A percentile compares a stretch with the other conserved stretches of the same genome.
Evolutionary conservation across 495 filamentous ascomycete genomes (phyloP).

Genomic region (Penicillium silybi): DNA sequence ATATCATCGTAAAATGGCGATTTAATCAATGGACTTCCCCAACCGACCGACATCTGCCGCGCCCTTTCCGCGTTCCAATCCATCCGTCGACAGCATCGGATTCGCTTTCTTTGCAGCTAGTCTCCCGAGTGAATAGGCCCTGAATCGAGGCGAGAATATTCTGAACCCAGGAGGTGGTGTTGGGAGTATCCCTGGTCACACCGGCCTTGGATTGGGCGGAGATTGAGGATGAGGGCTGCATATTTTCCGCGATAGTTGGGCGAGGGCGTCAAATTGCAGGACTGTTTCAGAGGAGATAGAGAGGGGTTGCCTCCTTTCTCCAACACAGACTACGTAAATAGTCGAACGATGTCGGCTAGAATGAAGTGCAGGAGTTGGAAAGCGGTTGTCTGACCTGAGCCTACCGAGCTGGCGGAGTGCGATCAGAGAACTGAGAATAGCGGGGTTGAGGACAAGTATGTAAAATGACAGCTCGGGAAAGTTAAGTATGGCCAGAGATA

Average conservation of each 20-base stretch:
- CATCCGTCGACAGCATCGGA: conserved; percentile 23
- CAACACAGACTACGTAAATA: background rate
- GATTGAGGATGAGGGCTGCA: background rate
- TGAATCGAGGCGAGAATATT: conserved; percentile 9
- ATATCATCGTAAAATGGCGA: too few species aligned
- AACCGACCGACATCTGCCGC: conserved; percentile 21
- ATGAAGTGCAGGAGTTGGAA: background rate
- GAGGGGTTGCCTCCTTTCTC: too few species aligned
- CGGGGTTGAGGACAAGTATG: background rate
- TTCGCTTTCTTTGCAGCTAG: conserved; percentile 6
- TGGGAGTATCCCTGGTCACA: background rate
- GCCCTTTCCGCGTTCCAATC: conserved; percentile 18
- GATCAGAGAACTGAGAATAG: background rate
- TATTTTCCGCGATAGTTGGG: background rate
- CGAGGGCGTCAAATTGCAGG: background rate
- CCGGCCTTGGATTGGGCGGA: background rate
- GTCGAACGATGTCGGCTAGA: background rate
- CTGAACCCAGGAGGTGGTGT: conserved; percentile 10
- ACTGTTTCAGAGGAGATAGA: background rate
- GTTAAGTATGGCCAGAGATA: background rate
- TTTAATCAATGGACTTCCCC: conserved; percentile 15
- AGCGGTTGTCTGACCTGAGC: background rate
- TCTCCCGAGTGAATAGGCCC: conserved; percentile 4
- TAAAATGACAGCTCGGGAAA: background rate
- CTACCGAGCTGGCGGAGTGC: background rate